A percentile compares a stretch with the other conserved stretches of the same genome.
phyloP scores from a whole-genome alignment of 805 yeast genomes.

The Spencermartinsiella europaea region DNA sequence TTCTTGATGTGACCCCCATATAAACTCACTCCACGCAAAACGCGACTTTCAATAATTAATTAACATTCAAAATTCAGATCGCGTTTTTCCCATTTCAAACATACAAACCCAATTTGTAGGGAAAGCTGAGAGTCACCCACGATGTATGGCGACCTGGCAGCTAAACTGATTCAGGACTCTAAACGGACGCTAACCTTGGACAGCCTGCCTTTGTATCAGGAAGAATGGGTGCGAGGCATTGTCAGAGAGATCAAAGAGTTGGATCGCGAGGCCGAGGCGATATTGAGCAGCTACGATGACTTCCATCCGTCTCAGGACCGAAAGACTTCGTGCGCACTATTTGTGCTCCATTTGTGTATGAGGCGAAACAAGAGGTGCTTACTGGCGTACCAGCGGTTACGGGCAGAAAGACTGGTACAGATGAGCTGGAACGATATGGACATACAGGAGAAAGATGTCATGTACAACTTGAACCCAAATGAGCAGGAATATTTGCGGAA shows the following conservation, averaged over 20 bases:
- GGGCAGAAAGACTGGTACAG: conserved; percentile 64
- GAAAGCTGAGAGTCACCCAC: no score
- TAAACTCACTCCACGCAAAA: no score
- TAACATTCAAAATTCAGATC: no score
- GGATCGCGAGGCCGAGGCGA: conserved; percentile 50
- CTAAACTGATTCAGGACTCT: conserved; percentile 80
- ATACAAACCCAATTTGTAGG: no score
- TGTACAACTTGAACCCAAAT: conserved; percentile 57
- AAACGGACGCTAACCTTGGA: conserved; percentile 67
- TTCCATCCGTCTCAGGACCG: conserved; percentile 28
- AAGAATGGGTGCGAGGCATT: conserved; percentile 63
- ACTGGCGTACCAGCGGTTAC: conserved; percentile 69
- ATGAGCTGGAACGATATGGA: conserved; percentile 57
- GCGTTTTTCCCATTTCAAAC: no score
- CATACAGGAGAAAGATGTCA: conserved; percentile 26
- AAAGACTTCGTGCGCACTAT: conserved; percentile 34
- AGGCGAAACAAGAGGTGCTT: conserved; percentile 86
- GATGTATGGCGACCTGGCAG: conserved; percentile 89
- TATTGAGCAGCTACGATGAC: conserved; percentile 18
- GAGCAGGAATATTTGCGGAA: conserved; percentile 75
- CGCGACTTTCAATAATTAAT: no score
- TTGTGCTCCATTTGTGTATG: conserved; percentile 70
- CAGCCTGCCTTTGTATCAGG: conserved; percentile 62
- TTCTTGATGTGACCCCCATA: no score
- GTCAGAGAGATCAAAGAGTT: conserved; percentile 58